These are phyloP conservation scores for Sclerotinia subarctica DNA, from an alignment of 2,329 filamentous ascomycete genomes.

Conservation along the genomic window DNA sequence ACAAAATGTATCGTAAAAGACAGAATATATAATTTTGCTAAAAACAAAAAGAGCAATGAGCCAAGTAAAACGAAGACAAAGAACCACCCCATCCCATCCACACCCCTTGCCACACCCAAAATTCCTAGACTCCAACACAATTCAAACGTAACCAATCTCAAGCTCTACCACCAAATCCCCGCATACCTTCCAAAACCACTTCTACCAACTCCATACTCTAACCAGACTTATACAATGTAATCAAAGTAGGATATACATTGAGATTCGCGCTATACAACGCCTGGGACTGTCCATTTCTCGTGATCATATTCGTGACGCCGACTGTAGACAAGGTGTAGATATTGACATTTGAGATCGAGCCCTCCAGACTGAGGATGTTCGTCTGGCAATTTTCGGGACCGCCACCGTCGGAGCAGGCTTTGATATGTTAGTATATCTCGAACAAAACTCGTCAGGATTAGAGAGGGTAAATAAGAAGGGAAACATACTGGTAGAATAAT, in stretches of 20 bases:
- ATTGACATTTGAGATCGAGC: conserved; percentile 24
- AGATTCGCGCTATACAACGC: conserved; percentile 26
- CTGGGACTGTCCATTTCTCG: conserved; percentile 21
- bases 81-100: not conserved
- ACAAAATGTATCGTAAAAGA: no score
- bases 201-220: not conserved
- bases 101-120: not conserved
- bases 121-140: not conserved
- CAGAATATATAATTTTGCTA: no score
- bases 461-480: not conserved
- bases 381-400: conserved; percentile 28
- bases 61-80: not conserved
- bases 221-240: conserved; percentile 13
- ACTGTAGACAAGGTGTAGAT: conserved; percentile 30
- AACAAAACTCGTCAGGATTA: not conserved
- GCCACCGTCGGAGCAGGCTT: conserved; percentile 24
- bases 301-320: conserved; percentile 30
- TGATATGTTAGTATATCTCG: conserved; percentile 4
- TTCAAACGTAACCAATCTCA: not conserved
- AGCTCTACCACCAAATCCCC: not conserved
- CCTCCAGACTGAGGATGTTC: conserved; percentile 30
- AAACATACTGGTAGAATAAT: conserved; percentile 45
- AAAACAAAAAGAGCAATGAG: not conserved
- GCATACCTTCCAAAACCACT: not conserved
- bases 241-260: conserved; percentile 22